Evolutionary conservation across 148 eudicot genomes (phyloP).

Genomic region (Agrostemma githago): DNA sequence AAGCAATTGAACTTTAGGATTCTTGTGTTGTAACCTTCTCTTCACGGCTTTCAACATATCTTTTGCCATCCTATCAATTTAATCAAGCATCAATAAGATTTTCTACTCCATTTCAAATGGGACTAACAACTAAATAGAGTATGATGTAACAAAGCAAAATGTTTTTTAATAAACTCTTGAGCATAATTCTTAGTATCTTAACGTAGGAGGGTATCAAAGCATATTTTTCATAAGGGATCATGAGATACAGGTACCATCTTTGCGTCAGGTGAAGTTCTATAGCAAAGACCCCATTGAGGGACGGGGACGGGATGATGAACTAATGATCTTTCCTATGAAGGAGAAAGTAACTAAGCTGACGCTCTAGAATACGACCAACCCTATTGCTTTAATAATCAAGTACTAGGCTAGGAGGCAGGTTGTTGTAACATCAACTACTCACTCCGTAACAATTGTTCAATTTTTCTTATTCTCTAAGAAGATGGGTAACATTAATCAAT

Average conservation of each 20-base stretch:
- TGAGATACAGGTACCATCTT: background rate
- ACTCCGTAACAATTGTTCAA: no score
- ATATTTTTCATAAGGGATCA: background rate
- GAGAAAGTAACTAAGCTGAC: background rate
- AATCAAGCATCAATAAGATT: slow-evolving; percentile 1
- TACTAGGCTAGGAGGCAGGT: no score
- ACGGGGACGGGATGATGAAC: background rate
- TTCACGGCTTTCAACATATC: slow-evolving; percentile 79
- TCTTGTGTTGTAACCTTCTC: slow-evolving; percentile 86
- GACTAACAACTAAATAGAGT: background rate
- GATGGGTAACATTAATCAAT: no score
- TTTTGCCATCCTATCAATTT: slow-evolving; percentile 61
- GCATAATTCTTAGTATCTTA: background rate
- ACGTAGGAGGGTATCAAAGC: background rate
- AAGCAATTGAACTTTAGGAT: slow-evolving; percentile 81
- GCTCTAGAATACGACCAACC: no score
- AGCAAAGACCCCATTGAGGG: background rate
- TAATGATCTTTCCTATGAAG: background rate
- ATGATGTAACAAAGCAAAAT: background rate
- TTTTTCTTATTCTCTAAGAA: no score
- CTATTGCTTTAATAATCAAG: no score
- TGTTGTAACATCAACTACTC: no score
- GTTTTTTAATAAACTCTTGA: background rate
- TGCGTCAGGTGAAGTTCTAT: background rate
- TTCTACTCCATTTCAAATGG: slow-evolving; percentile 1